Evolutionary conservation across 305 asterid genomes (phyloP), one percentile per base, ranked within the genome.

Genomic region (Fraxinus angustifolia): DNA sequence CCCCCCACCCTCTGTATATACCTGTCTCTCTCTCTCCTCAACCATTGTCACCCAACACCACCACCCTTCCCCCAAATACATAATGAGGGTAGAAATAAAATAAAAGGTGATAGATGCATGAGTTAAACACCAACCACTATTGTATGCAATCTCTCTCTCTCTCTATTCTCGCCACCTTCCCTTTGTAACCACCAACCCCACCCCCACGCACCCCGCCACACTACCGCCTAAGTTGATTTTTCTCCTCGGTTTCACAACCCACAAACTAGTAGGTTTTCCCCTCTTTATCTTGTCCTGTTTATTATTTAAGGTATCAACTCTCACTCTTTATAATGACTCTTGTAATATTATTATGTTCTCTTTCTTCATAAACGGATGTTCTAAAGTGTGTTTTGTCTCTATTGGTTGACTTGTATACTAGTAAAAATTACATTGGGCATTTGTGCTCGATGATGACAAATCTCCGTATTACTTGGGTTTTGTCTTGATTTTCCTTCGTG

Each of bases 101-200:
- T 88, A 90, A 92, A 92, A 92, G 95, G 93, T 91, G 92, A 93
- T 91, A 89, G 97, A 90, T 92, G 97, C 95, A 92, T 92, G 97
- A 92, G 92, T 90, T 82, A 83, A 90, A 91, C 93, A 87, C 88
- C 97, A 89, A 88, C 93, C 80, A 83, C 91, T 87, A 73, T 82
- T 28, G 73, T 78, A 67, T 3, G 42, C 83, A 26, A 28, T 73
- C 78, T 30, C 75, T 74, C 50, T 86, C 4, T 33, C 30, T 28
- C 73, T 74, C 56, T 62, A 19, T 85, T 38, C 82, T 83, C 79
- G 79, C 86, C 85, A 81, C 88, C 84, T 82, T 76, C 87, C 83
- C 84, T 80, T 84, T 72, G 87, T 84, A 87, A 88, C 75, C 84
- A 86, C 77, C 82, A 40, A 33, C 80, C 45, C 74, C 19, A 19